Percentiles rank a stretch among this genome's conserved stretches.
These are phyloP conservation scores for Glycyrrhiza uralensis DNA, from an alignment of 306 rosid species.

Conservation along the genomic window DNA sequence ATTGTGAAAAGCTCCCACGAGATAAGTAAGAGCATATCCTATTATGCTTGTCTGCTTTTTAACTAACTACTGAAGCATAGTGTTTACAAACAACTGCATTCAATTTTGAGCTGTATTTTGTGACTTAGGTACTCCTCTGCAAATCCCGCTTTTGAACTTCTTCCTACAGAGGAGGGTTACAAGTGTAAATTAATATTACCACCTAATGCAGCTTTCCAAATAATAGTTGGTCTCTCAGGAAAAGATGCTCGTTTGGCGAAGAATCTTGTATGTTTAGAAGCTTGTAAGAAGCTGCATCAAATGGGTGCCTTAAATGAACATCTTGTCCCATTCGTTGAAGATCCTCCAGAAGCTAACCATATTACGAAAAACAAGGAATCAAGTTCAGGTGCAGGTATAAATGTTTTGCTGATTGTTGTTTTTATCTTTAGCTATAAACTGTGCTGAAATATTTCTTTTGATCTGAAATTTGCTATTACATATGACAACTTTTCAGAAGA, in stretches of 20 bases:
- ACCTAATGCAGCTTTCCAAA: conserved; percentile 73
- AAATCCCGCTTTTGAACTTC: conserved; percentile 52
- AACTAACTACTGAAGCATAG: conserved; percentile 7
- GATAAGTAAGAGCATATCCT: conserved; percentile 53
- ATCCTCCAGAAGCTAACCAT: conserved; percentile 35
- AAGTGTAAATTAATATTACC: conserved; percentile 64
- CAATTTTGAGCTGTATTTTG: conserved; percentile 25
- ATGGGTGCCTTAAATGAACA: conserved; percentile 77
- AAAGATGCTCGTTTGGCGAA: conserved; percentile 54
- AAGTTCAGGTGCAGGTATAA: conserved; percentile 62
- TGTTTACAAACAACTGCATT: background rate
- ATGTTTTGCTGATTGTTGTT: conserved; percentile 6
- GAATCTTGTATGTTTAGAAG: conserved; percentile 87
- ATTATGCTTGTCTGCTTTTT: conserved; percentile 1
- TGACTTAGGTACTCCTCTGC: conserved; percentile 52
- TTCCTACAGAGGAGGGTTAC: conserved; percentile 42
- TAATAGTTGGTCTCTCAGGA: conserved; percentile 60
- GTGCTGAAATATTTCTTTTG: background rate
- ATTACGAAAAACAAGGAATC: conserved; percentile 45
- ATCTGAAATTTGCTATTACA: conserved; percentile 1
- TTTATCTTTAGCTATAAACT: background rate
- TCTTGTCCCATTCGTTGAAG: conserved; percentile 60
- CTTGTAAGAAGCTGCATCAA: conserved; percentile 85
- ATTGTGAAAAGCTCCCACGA: conserved; percentile 67
- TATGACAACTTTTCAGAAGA: background rate